Percentiles rank a stretch among this genome's conserved stretches.
Conservation (phyloP, 441 rosid genomes). For the Gossypium laxum region DNA sequence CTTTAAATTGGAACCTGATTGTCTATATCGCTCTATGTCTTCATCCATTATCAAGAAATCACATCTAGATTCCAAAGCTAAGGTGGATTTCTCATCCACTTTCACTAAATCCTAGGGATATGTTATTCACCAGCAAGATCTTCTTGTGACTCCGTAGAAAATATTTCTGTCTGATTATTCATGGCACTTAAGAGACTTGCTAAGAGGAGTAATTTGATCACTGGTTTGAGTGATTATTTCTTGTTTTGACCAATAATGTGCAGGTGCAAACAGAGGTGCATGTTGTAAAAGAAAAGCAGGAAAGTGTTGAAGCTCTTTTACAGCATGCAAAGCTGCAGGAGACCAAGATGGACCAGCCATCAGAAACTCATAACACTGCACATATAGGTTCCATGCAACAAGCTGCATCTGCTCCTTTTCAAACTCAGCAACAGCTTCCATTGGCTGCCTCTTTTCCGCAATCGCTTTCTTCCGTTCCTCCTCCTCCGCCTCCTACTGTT, state of each 20-base stretch:
- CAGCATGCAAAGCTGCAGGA: slow-evolving; percentile 54
- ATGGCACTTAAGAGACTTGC: not conserved
- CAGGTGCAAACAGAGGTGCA: slow-evolving; percentile 74
- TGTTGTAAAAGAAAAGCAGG: slow-evolving; percentile 67
- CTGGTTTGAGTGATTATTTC: slow-evolving; percentile 1
- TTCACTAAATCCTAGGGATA: not conserved
- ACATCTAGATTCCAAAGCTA: not conserved
- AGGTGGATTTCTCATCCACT: not conserved
- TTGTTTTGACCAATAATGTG: slow-evolving; percentile 7
- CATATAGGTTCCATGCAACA: slow-evolving; percentile 34
- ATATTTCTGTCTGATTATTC: not conserved
- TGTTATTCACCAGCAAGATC: slow-evolving; percentile 1
- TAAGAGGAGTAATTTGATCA: not conserved
- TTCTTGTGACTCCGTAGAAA: not conserved
- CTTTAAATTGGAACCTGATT: not conserved
- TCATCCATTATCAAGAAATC: not conserved
- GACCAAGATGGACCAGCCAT: slow-evolving; percentile 38
- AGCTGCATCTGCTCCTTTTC: slow-evolving; percentile 40
- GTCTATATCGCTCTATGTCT: not conserved
- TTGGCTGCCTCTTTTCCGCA: slow-evolving; percentile 31
- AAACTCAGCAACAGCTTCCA: slow-evolving; percentile 37
- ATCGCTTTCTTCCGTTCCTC: slow-evolving; percentile 23
- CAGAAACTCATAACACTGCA: slow-evolving; percentile 34
- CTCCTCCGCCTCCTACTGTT: slow-evolving; percentile 27
- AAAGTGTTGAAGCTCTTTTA: slow-evolving; percentile 51